These are phyloP conservation scores for Zizania palustris DNA, from an alignment of 202 grass and related monocot genomes.

Conservation along the genomic window DNA sequence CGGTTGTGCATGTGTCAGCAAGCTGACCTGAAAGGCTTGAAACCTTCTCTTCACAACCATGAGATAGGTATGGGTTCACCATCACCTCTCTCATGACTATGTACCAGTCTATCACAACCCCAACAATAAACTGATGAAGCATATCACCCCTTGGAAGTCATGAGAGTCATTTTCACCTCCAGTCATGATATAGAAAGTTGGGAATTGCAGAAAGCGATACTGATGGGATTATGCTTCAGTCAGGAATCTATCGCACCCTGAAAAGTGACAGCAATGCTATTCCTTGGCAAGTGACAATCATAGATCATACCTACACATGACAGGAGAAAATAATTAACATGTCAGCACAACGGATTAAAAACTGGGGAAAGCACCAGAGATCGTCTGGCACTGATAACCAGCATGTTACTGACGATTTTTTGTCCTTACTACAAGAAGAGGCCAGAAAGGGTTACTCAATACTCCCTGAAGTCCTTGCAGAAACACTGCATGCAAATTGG, in stretches of 20 bases:
- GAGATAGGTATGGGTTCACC: neutral
- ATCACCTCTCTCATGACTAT: neutral
- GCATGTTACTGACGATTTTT: neutral
- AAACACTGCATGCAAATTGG: neutral
- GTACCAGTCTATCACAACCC: neutral
- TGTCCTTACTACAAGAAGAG: neutral
- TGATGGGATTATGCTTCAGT: neutral
- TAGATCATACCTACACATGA: neutral
- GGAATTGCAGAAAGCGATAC: neutral
- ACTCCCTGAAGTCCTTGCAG: neutral
- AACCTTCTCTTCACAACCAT: neutral
- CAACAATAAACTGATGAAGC: neutral
- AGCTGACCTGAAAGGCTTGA: constrained; percentile 33
- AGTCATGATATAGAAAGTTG: neutral
- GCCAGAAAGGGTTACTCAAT: neutral
- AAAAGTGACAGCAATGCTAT: neutral
- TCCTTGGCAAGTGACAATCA: neutral
- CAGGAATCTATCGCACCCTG: neutral
- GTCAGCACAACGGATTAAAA: neutral
- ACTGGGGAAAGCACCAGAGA: neutral
- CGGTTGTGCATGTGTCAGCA: constrained; percentile 21
- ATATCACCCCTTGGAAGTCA: neutral
- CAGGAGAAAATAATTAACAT: neutral
- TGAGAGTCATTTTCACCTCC: neutral
- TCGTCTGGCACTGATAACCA: neutral